Evolutionary conservation across 495 filamentous ascomycete species (phyloP).

Genomic region (Amphirosellinia nigrospora): DNA sequence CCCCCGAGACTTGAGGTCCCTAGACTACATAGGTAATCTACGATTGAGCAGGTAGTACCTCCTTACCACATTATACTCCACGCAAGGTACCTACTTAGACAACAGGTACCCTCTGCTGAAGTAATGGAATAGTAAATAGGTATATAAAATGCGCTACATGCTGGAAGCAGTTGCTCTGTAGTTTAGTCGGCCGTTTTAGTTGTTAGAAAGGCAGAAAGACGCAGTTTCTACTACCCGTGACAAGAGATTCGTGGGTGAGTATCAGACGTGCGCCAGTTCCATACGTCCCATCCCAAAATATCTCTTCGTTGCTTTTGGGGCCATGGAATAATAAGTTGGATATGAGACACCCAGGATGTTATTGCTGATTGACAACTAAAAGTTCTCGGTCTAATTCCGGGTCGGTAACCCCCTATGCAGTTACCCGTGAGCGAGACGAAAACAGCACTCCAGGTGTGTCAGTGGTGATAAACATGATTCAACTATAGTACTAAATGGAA

Average conservation of each 20-base stretch:
- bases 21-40: neutral
- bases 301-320: no score
- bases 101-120: no score
- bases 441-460: no score
- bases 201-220: neutral
- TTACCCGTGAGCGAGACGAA: neutral
- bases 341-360: neutral
- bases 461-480: neutral
- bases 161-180: no score
- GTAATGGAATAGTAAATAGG: no score
- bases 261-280: neutral
- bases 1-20: neutral
- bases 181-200: neutral
- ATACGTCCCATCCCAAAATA: no score
- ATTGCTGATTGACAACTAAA: neutral
- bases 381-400: neutral
- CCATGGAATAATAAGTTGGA: neutral
- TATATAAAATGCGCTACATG: no score
- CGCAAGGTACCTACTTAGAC: no score
- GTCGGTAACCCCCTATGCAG: neutral
- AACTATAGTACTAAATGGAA: neutral
- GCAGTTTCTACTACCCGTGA: neutral
- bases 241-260: neutral
- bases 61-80: neutral
- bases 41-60: neutral